phyloP scores from a whole-genome alignment of 2,329 filamentous ascomycete species.

The Trichoderma sp. region DNA sequence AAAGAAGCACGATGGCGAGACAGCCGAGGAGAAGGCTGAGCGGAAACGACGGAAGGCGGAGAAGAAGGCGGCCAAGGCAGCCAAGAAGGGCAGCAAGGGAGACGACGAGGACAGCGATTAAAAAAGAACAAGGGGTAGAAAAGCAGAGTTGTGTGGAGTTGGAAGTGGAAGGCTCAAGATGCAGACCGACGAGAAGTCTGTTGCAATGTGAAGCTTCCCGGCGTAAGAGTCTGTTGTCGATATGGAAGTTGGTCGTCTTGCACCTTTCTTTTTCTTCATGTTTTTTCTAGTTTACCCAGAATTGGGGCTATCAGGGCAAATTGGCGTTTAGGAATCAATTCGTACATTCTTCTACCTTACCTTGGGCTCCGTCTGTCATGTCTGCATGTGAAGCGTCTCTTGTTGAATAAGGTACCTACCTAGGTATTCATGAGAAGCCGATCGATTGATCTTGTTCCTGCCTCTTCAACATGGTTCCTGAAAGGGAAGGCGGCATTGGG shows the following conservation, averaged over 20 bases:
- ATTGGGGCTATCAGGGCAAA: slow-evolving; percentile 29
- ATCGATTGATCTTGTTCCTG: not conserved
- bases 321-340: slow-evolving; percentile 33
- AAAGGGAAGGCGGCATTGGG: slow-evolving; percentile 11
- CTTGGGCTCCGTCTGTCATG: not conserved
- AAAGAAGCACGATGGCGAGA: slow-evolving; percentile 82
- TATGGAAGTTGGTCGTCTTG: slow-evolving; percentile 32
- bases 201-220: slow-evolving; percentile 19
- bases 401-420: too few relatives aligned
- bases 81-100: slow-evolving; percentile 57
- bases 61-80: slow-evolving; percentile 61
- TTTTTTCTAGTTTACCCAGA: slow-evolving; percentile 23
- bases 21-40: slow-evolving; percentile 66
- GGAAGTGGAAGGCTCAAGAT: not conserved
- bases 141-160: slow-evolving; percentile 1
- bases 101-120: slow-evolving; percentile 54
- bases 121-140: slow-evolving; percentile 13
- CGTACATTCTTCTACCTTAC: slow-evolving; percentile 19
- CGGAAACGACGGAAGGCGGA: slow-evolving; percentile 62
- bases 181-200: slow-evolving; percentile 19
- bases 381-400: too few relatives aligned
- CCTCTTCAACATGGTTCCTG: not conserved
- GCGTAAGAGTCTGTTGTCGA: slow-evolving; percentile 29
- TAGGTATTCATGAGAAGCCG: not conserved
- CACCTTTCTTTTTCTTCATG: slow-evolving; percentile 32